Conservation (phyloP, 2,329 filamentous ascomycete genomes). For the Nemania abortiva region DNA sequence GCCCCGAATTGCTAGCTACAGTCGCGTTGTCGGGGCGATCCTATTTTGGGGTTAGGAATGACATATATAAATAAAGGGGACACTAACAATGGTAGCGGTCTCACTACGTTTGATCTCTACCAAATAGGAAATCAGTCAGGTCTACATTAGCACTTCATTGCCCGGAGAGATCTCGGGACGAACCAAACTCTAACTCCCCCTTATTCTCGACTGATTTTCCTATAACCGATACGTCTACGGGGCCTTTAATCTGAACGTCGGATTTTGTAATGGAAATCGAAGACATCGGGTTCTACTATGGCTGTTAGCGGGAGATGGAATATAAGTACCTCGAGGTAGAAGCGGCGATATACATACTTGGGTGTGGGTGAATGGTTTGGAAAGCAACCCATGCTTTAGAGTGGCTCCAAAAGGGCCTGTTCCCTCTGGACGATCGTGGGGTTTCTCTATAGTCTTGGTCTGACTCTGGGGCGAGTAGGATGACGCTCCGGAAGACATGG, state of each 20-base stretch:
- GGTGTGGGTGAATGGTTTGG: conserved; percentile 5
- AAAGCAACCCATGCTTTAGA: conserved; percentile 7
- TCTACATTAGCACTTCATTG: background rate
- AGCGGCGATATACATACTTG: conserved; percentile 3
- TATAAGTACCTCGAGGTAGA: background rate
- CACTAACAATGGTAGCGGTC: background rate
- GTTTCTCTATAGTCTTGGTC: background rate
- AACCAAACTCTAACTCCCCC: conserved; percentile 14
- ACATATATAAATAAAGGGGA: no score
- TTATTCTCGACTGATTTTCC: background rate
- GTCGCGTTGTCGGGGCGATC: no score
- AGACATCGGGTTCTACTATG: background rate
- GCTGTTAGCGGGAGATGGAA: background rate
- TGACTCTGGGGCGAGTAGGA: background rate
- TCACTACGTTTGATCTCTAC: background rate
- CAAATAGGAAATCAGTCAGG: background rate
- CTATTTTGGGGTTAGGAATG: background rate
- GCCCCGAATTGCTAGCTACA: no score
- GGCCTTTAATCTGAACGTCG: background rate
- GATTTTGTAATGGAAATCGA: background rate
- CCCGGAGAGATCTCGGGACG: background rate
- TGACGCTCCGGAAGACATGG: background rate
- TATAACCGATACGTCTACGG: conserved; percentile 1
- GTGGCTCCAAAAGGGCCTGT: conserved; percentile 16
- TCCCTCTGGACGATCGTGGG: conserved; percentile 4